A percentile compares a stretch with the other conserved stretches of the same genome.
Conservation (phyloP, 2,329 filamentous ascomycete species). For the Pyrenochaeta sp. region DNA sequence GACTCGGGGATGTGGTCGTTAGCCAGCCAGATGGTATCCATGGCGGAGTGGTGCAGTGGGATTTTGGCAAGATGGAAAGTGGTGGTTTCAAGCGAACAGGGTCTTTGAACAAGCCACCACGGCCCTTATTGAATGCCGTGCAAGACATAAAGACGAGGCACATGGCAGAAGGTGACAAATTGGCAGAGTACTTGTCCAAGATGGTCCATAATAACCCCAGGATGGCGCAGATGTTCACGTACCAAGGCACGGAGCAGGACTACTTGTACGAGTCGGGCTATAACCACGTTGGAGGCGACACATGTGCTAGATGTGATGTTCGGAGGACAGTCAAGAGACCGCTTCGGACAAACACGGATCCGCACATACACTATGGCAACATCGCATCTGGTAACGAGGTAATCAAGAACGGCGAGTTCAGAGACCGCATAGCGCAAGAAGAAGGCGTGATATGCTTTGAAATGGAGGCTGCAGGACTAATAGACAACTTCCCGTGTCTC, state of each 20-base stretch:
- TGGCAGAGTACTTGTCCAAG: slow-evolving; percentile 3
- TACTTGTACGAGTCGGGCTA: slow-evolving; percentile 18
- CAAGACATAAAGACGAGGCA: slow-evolving; percentile 3
- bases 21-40: slow-evolving; percentile 10
- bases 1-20: slow-evolving; percentile 20
- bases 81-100: slow-evolving; percentile 6
- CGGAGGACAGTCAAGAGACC: slow-evolving; percentile 2
- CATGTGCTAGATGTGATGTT: slow-evolving; percentile 8
- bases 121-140: slow-evolving; percentile 9
- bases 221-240: no score
- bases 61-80: slow-evolving; percentile 11
- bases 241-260: slow-evolving; percentile 15
- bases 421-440: slow-evolving; percentile 41
- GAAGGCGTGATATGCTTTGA: slow-evolving; percentile 30
- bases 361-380: slow-evolving; percentile 42
- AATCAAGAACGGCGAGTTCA: slow-evolving; percentile 48
- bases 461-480: slow-evolving; percentile 13
- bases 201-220: slow-evolving; percentile 2
- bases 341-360: slow-evolving; percentile 1
- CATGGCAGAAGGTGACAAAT: not conserved
- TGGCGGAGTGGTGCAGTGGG: slow-evolving; percentile 22
- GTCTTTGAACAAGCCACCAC: slow-evolving; percentile 9
- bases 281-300: slow-evolving; percentile 12
- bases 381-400: slow-evolving; percentile 53
- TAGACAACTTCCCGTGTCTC: slow-evolving; percentile 30